phyloP scores from a whole-genome alignment of 78 protist species.

The Chrysochromulina tobinii region DNA sequence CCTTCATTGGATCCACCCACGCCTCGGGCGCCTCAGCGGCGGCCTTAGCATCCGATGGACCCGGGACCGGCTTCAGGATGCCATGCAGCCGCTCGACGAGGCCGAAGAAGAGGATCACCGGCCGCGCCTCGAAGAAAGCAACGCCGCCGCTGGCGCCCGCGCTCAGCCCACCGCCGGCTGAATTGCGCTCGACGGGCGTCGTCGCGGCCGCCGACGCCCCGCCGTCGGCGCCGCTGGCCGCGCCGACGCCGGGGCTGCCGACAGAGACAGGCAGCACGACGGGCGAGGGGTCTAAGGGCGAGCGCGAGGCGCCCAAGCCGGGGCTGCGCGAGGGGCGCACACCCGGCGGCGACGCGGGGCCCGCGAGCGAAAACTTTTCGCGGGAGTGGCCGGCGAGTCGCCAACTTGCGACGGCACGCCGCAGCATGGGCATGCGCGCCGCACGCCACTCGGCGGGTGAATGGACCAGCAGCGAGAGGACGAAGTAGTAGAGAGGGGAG shows the following conservation, averaged over 20 bases:
- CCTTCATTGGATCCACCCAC: not conserved
- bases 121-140: not conserved
- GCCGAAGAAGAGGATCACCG: not conserved
- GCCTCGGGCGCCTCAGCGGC: too few relatives aligned
- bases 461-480: not conserved
- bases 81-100: not conserved
- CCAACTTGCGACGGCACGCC: not conserved
- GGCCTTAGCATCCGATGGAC: not conserved
- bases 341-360: not conserved
- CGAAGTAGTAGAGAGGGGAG: not conserved
- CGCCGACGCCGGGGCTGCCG: not conserved
- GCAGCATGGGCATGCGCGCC: not conserved
- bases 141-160: not conserved
- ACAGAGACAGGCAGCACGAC: not conserved
- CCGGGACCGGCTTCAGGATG: not conserved
- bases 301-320: not conserved
- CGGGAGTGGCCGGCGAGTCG: too few relatives aligned
- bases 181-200: not conserved
- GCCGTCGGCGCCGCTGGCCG: not conserved
- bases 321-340: not conserved
- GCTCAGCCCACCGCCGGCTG: not conserved
- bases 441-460: not conserved
- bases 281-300: not conserved
- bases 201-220: not conserved
- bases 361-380: not conserved